Base-by-base conservation (phyloP, 2,329 filamentous ascomycete species). In the Septoria linicola region DNA sequence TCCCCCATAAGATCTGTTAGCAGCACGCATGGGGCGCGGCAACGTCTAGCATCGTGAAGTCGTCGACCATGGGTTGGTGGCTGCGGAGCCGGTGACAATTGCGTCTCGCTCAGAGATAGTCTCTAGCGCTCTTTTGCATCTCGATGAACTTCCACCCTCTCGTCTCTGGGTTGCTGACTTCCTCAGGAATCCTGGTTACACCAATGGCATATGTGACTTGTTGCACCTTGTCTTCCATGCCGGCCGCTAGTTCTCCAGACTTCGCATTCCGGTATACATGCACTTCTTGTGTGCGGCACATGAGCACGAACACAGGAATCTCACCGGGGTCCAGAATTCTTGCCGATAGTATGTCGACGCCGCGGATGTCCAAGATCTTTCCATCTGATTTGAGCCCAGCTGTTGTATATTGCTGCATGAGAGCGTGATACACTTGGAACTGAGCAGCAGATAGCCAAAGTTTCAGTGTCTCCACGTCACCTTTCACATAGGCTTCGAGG, bases 181-280 rank as follows among this genome's bases (percentile, higher is more conserved):
- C 93, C 68, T 99, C 93, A 2, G 93, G 85, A 54, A 95, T 84
- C 59, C 93, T 80, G 3, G 93, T 99, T 54, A 99, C 87, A 63
- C 93, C 93, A 62, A 99, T 97, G 58, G 92, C 93, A 67, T 99
- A 99, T 2, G 93, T 97, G 61, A 99, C 93, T 62, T 96, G 84
- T 73, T 99, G 93, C 19, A 99, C 93, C 75, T 91, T 95, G 73
- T 99, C 93, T 72, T 99, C 93, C 90, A 96, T 97, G 36, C 93
- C 93, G 10, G 92, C 92, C 2, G 92, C 91, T 41, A 99, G 81
- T 71, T 96, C 80, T 58, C 85, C 85, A 1, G 86, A 86, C 79
- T 99, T 97, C 52, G 86, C 84, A 60, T 97, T 95, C 57, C 88
- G 83, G 76, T 96, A 99, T 13, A 97, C 91, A 68, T 99, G 93